A percentile compares a stretch with the other conserved stretches of the same genome.
phyloP scores from a whole-genome alignment of 352 stramenopile genomes.

The Globisporangium irregulare region DNA sequence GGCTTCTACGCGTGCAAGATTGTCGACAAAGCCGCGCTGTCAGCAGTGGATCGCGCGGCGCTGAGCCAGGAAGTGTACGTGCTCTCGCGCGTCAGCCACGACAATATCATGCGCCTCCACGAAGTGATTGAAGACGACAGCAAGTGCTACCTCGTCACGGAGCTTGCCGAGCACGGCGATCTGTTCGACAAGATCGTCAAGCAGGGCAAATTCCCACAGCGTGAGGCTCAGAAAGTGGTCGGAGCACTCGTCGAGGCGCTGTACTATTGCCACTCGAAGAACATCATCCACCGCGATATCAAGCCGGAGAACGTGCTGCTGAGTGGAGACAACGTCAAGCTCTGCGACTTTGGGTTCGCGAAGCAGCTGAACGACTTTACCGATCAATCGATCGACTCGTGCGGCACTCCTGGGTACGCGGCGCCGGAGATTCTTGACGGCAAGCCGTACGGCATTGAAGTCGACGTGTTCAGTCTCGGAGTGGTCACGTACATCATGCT shows the following conservation, averaged over 20 bases:
- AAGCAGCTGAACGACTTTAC: slow-evolving; percentile 55
- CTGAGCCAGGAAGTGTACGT: slow-evolving; percentile 74
- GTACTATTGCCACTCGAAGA: slow-evolving; percentile 90
- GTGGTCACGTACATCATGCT: slow-evolving; percentile 88
- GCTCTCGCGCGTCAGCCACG: slow-evolving; percentile 71
- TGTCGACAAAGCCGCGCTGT: slow-evolving; percentile 77
- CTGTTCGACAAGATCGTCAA: slow-evolving; percentile 87
- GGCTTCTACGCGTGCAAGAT: slow-evolving; percentile 81
- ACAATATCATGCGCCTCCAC: slow-evolving; percentile 89
- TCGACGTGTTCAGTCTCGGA: slow-evolving; percentile 89
- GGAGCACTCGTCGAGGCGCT: slow-evolving; percentile 85
- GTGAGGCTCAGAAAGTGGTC: slow-evolving; percentile 64
- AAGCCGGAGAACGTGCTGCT: slow-evolving; percentile 89
- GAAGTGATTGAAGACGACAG: slow-evolving; percentile 94
- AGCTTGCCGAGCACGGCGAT: slow-evolving; percentile 92
- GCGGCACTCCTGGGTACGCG: slow-evolving; percentile 80
- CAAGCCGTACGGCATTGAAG: slow-evolving; percentile 76
- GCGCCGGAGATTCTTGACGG: slow-evolving; percentile 83
- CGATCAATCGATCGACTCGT: slow-evolving; percentile 78
- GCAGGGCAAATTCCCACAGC: slow-evolving; percentile 65
- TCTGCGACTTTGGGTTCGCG: slow-evolving; percentile 87
- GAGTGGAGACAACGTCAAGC: slow-evolving; percentile 69
- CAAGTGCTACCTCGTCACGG: slow-evolving; percentile 98
- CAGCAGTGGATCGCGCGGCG: slow-evolving; percentile 63
- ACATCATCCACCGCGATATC: slow-evolving; percentile 90